Evolutionary conservation across 768 basidiomycete genomes (phyloP).

Genomic region (Kwoniella botswanensis): DNA sequence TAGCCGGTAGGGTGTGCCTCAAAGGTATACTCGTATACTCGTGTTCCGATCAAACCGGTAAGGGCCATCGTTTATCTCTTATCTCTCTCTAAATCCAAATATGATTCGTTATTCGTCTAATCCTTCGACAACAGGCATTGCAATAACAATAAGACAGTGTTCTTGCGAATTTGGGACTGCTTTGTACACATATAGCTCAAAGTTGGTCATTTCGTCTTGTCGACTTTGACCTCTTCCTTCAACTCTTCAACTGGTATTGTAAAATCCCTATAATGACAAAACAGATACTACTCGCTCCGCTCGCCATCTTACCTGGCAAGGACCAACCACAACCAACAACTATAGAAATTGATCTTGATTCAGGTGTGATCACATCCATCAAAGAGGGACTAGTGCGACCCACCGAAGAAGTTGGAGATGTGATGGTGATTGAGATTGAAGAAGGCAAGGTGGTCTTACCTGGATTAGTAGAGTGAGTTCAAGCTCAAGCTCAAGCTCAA

Average conservation of each 20-base stretch:
- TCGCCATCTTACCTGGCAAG: constrained; percentile 65
- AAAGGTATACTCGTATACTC: neutral
- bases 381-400: constrained; percentile 50
- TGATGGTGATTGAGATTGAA: constrained; percentile 63
- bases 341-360: constrained; percentile 65
- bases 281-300: constrained; percentile 28
- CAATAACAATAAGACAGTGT: too few relatives aligned
- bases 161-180: neutral
- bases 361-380: constrained; percentile 70
- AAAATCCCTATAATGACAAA: constrained; percentile 6
- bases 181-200: neutral
- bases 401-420: constrained; percentile 48
- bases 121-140: too few relatives aligned
- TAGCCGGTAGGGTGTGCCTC: neutral
- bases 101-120: neutral
- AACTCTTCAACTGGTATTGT: neutral
- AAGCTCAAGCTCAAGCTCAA: neutral
- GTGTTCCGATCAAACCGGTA: neutral
- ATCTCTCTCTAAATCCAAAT: neutral
- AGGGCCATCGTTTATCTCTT: too few relatives aligned
- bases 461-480: constrained; percentile 76
- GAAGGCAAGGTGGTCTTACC: constrained; percentile 71
- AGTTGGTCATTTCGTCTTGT: neutral
- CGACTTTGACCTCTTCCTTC: neutral
- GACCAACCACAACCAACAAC: constrained; percentile 68